These are phyloP conservation scores for Phytophthora crassamura DNA, from an alignment of 352 stramenopile genomes.

Conservation along the genomic window DNA sequence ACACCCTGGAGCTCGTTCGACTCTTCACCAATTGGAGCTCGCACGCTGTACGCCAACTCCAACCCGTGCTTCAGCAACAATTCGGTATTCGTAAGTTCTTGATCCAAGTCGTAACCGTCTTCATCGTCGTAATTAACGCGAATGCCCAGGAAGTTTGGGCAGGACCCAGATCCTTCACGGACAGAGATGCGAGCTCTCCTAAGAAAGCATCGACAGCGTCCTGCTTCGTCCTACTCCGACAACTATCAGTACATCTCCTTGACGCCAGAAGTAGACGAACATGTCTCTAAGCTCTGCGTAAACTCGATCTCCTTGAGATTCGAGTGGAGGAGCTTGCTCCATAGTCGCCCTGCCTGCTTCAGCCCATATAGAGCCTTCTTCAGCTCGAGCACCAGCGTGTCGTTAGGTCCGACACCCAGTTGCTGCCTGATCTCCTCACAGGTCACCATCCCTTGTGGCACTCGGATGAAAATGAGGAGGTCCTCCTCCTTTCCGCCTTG, in stretches of 20 bases:
- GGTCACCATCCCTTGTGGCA: constrained; percentile 30
- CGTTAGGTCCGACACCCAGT: constrained; percentile 4
- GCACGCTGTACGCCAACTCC: background rate
- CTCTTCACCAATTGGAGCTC: background rate
- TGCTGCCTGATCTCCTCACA: constrained; percentile 1
- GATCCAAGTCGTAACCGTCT: background rate
- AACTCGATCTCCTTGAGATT: constrained; percentile 24
- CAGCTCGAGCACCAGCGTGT: constrained; percentile 21
- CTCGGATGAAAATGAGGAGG: constrained; percentile 24
- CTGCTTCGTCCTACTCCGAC: constrained; percentile 20
- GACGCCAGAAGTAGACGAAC: constrained; percentile 30
- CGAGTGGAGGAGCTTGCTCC: constrained; percentile 26
- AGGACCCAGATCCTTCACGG: constrained; percentile 39
- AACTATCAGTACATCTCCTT: background rate
- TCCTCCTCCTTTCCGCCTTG: constrained; percentile 25
- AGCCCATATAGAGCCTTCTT: constrained; percentile 40
- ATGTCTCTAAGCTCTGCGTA: constrained; percentile 25
- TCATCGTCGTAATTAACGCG: constrained; percentile 4
- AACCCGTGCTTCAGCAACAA: background rate
- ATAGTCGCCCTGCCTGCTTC: constrained; percentile 39
- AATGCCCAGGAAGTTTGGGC: constrained; percentile 6
- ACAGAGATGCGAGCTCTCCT: constrained; percentile 8
- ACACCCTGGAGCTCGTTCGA: background rate
- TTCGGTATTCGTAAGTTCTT: background rate
- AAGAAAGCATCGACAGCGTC: constrained; percentile 16